These are phyloP conservation scores for Candida sp. DNA, from an alignment of 1,139 yeast species.

Conservation along the genomic window DNA sequence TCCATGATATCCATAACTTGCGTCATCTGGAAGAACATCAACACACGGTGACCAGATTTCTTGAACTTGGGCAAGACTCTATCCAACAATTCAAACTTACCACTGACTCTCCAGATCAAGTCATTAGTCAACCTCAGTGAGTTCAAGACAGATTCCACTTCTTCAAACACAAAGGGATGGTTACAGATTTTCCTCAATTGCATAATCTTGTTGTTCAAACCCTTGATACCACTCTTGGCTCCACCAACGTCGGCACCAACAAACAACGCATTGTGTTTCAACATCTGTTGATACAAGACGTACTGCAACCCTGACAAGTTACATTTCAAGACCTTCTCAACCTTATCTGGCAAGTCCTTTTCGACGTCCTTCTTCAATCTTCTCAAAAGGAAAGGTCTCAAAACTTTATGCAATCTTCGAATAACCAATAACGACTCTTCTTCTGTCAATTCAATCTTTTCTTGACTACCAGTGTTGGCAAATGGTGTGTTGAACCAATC, in stretches of 20 bases:
- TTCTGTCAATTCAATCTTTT: constrained; percentile 78
- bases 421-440: constrained; percentile 95
- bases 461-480: constrained; percentile 83
- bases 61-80: constrained; percentile 76
- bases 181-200: constrained; percentile 96
- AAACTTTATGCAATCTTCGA: constrained; percentile 93
- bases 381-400: constrained; percentile 92
- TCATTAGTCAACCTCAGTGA: constrained; percentile 75
- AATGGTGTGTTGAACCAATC: constrained; percentile 91
- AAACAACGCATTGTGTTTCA: constrained; percentile 66
- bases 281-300: constrained; percentile 79
- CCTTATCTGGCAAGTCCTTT: constrained; percentile 94
- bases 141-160: constrained; percentile 85
- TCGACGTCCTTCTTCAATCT: constrained; percentile 98
- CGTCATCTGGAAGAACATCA: constrained; percentile 88
- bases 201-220: constrained; percentile 92
- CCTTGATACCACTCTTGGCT: constrained; percentile 61
- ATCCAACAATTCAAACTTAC: constrained; percentile 80
- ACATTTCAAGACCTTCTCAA: constrained; percentile 94
- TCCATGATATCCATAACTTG: constrained; percentile 92
- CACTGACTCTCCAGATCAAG: constrained; percentile 75
- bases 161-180: constrained; percentile 97
- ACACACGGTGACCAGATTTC: constrained; percentile 76
- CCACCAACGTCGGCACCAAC: constrained; percentile 48
- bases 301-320: constrained; percentile 90